phyloP scores from a whole-genome alignment of 768 basidiomycete genomes.

The Russula sp. region DNA sequence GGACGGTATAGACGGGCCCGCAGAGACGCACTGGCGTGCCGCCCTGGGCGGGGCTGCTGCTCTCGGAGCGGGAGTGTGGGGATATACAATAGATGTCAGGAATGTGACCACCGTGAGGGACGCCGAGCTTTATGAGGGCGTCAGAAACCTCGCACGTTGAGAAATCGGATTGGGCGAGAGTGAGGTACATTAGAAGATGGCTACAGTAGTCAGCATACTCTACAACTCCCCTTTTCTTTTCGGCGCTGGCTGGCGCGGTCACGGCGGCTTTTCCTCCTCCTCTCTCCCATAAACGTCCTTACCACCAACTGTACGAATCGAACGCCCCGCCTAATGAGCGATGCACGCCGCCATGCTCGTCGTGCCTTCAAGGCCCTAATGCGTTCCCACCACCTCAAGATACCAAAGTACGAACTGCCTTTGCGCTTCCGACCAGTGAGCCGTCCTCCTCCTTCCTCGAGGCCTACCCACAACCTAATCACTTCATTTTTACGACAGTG shows the following conservation, averaged over 20 bases:
- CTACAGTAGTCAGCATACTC: no score
- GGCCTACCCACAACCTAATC: background rate
- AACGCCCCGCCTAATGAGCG: slow-evolving; percentile 21
- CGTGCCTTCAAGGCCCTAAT: slow-evolving; percentile 58
- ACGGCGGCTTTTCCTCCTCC: background rate
- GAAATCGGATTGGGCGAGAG: slow-evolving; percentile 38
- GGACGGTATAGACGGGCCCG: slow-evolving; percentile 84
- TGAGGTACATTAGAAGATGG: slow-evolving; percentile 9
- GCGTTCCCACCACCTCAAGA: slow-evolving; percentile 61
- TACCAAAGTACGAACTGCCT: slow-evolving; percentile 69
- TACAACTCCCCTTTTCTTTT: background rate
- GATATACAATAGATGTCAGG: slow-evolving; percentile 68
- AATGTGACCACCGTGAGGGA: slow-evolving; percentile 72
- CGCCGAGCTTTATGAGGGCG: slow-evolving; percentile 76
- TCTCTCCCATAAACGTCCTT: background rate
- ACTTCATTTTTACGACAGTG: slow-evolving; percentile 47
- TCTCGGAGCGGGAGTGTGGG: slow-evolving; percentile 38
- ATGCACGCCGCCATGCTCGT: slow-evolving; percentile 41
- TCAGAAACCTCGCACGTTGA: slow-evolving; percentile 87
- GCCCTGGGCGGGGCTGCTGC: slow-evolving; percentile 31
- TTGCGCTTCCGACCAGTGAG: slow-evolving; percentile 69
- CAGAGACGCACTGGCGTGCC: slow-evolving; percentile 43
- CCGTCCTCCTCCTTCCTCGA: background rate
- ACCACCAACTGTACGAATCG: slow-evolving; percentile 5
- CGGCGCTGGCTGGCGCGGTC: background rate